Evolutionary conservation across 768 basidiomycete genomes (phyloP), one percentile per base, ranked within the genome.

Genomic region (Tulasnella sp.): DNA sequence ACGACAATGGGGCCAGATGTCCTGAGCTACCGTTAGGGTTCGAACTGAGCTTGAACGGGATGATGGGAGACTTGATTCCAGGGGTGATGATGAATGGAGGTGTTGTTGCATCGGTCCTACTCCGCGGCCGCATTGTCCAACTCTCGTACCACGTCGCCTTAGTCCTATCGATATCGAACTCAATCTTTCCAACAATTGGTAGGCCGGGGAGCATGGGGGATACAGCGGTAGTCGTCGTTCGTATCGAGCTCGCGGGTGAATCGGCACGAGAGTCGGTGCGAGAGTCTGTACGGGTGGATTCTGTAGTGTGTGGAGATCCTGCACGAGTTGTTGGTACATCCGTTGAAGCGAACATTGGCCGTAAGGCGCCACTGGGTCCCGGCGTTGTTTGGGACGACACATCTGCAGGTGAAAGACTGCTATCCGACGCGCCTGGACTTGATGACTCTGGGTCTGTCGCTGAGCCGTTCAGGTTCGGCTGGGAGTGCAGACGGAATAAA

Each of bases 111-210:
- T 31, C 31, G n/a, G 50, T 48, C 25, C 57, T 29, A 58, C 44
- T 49, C 19, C 51, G 24, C n/a, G 57, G 27, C 24, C 63, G 61
- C 21, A 81, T 76, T 25, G 82, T 61, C 88, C 89, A 94, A 7
- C 83, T 82, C n/a, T 83, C 83, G 63, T 84, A 92, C 92, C 92
- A 96, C 2, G 73, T 73, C 1, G 91, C 92, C 63, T 77, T 83
- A 53, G 79, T 74, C 41, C 75, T 75, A 70, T 96, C 93, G 65
- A 98, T 84, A 68, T 96, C 91, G 65, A 98, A 96, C 69, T 97
- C 92, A 11, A 98, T 82, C 70, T 93, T 93, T 50, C 92, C 93
- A 27, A 98, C 78, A 58, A 96, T 83, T 3, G 87, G 87, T 54
- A 90, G 81, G 22, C 83, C 79, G 49, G 79, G 70, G 4, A 82